Percentiles rank a stretch among this genome's conserved stretches.
Evolutionary conservation across 148 eudicot genomes (phyloP).

Genomic region (Heliosperma pusillum): DNA sequence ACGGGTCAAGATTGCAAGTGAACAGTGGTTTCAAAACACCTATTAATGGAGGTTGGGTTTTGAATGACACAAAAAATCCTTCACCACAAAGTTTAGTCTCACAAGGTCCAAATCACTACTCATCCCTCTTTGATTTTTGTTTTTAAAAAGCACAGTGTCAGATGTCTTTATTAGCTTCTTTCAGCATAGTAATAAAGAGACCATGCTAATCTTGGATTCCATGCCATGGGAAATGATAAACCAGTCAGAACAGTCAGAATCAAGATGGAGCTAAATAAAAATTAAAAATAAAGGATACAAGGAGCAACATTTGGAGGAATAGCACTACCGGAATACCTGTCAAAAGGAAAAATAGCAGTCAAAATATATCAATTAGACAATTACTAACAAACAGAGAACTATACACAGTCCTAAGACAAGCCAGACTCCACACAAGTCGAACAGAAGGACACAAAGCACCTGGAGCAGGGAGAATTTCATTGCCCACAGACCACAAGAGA

Average conservation of each 20-base stretch:
- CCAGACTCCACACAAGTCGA: not conserved
- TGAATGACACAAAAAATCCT: no score
- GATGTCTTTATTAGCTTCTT: not conserved
- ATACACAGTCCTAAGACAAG: not conserved
- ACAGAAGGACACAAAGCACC: not conserved
- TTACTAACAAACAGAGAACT: slow-evolving; percentile 15
- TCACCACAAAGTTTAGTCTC: no score
- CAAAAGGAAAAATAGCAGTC: slow-evolving; percentile 7
- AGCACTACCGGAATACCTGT: slow-evolving; percentile 78
- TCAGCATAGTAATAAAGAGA: not conserved
- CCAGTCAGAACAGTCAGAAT: not conserved
- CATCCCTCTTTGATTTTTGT: no score
- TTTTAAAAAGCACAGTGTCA: not conserved
- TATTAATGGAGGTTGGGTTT: no score
- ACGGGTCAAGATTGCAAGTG: no score
- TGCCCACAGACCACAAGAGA: not conserved
- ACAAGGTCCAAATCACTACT: no score
- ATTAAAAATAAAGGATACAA: slow-evolving; percentile 64
- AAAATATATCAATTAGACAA: not conserved
- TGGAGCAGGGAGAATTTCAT: not conserved
- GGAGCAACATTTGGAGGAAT: slow-evolving; percentile 80
- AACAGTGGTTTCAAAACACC: no score
- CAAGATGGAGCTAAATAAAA: not conserved
- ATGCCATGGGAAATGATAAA: not conserved
- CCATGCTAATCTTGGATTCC: not conserved